Conservation (phyloP, 805 yeast species). For the Saturnispora dispora region DNA sequence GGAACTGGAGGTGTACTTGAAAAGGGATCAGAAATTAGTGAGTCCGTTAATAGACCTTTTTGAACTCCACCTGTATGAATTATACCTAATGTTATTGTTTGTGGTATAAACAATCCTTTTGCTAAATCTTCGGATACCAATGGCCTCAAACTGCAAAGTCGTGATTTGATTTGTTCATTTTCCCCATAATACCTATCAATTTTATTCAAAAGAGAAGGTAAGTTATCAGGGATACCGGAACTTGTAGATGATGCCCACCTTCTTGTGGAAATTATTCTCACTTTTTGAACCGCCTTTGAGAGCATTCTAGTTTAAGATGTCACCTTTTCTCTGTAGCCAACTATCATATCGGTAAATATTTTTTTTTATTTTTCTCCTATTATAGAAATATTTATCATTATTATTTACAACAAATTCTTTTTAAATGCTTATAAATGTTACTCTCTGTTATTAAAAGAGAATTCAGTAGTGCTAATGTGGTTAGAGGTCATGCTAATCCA, state of each 20-base stretch:
- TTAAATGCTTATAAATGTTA: not conserved
- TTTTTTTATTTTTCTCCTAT: not conserved
- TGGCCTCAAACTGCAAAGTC: slow-evolving; percentile 13
- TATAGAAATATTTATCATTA: not conserved
- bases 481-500: slow-evolving; percentile 38
- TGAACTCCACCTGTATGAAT: slow-evolving; percentile 17
- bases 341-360: not conserved
- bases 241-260: not conserved
- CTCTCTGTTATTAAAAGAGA: not conserved
- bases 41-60: slow-evolving; percentile 19
- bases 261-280: not conserved
- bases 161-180: slow-evolving; percentile 9
- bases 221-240: not conserved
- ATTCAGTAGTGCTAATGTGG: not conserved
- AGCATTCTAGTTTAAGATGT: not conserved
- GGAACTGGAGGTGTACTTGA: slow-evolving; percentile 20
- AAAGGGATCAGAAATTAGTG: slow-evolving; percentile 25
- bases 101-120: slow-evolving; percentile 15
- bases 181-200: slow-evolving; percentile 11
- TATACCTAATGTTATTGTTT: slow-evolving; percentile 22
- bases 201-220: not conserved
- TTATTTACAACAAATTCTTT: not conserved
- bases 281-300: not conserved
- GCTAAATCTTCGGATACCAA: slow-evolving; percentile 10
- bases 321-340: not conserved